Evolutionary conservation across 2,329 filamentous ascomycete genomes (phyloP), one percentile per base, ranked within the genome.

Genomic region (Alternaria metachromatica): DNA sequence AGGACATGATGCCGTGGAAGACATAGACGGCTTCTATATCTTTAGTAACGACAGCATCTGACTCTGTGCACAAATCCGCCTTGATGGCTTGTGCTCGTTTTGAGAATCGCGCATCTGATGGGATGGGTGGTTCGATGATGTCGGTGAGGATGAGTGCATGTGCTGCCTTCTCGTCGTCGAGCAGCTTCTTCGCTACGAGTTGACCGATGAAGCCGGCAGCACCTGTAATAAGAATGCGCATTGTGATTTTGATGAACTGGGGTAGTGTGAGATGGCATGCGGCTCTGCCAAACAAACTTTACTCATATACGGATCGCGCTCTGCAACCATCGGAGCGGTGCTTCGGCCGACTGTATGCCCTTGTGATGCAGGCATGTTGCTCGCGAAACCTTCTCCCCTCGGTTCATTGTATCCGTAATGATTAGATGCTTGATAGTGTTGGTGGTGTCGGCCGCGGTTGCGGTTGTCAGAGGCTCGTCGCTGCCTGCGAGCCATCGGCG

Each of bases 1-100:
- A 85, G 0, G 87, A 89, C 87, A 89, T 89, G 82, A 89, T 88
- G 61, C 87, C 87, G 77, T 89, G 87, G 79, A 89, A 87, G 70
- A 88, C 78, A 77, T 87, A 89, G 46, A 65, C 51, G 48, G 64
- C 67, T 5, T 71, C 45, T 21, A 70, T 60, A 21, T 68, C 61
- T 4, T 62, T 48, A 12, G 61, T 50, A 5, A 70, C 68, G 15
- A 67, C 66, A 6, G 26, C 3, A 21, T 37, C 33, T 2, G 70
- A 56, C 43, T 67, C 26, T 13, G 63, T 65, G 43, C 85, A 77
- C 3, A 88, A 81, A 73, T 89, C 87, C 11, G 84, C 83, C 43
- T 82, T 81, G 58, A 88, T 65, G 25, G 80, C 73, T 15, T 75
- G 83, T 2, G 82, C 84, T 74, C 87, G 85, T 18, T 12, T 41